A percentile compares a stretch with the other conserved stretches of the same genome.
These are phyloP conservation scores for Primulina tabacum DNA, from an alignment of 257 asterid genomes.

Conservation along the genomic window DNA sequence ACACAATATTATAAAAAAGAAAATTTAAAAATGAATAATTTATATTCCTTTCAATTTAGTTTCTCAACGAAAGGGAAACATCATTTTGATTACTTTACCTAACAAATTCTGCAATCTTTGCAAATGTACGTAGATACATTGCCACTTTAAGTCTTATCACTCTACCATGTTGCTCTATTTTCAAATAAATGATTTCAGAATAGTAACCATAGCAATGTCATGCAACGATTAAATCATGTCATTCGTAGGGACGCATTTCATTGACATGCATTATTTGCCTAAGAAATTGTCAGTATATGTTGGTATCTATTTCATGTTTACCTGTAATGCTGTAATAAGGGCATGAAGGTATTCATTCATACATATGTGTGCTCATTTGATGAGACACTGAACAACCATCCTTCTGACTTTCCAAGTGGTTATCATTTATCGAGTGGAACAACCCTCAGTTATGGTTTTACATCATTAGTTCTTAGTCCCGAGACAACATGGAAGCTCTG, in stretches of 20 bases:
- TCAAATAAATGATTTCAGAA: neutral
- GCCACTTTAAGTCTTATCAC: neutral
- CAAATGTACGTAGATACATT: neutral
- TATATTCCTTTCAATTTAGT: neutral
- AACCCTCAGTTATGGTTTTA: no score
- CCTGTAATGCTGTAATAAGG: neutral
- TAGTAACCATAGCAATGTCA: neutral
- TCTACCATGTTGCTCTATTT: neutral
- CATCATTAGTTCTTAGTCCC: no score
- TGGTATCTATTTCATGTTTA: conserved; percentile 7
- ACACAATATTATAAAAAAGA: no score
- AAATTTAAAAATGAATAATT: no score
- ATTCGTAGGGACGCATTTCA: neutral
- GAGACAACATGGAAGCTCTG: no score
- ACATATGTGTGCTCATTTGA: no score
- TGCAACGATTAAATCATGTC: neutral
- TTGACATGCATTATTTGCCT: neutral
- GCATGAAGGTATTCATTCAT: no score
- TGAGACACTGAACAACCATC: no score
- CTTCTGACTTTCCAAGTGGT: no score
- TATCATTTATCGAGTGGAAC: no score
- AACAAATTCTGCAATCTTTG: neutral
- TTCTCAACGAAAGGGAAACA: neutral
- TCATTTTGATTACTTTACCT: neutral
- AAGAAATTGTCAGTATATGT: neutral